A percentile compares a stretch with the other conserved stretches of the same genome.
These are phyloP conservation scores for Gynostemma pentaphyllum DNA, from an alignment of 306 rosid genomes.

Conservation along the genomic window DNA sequence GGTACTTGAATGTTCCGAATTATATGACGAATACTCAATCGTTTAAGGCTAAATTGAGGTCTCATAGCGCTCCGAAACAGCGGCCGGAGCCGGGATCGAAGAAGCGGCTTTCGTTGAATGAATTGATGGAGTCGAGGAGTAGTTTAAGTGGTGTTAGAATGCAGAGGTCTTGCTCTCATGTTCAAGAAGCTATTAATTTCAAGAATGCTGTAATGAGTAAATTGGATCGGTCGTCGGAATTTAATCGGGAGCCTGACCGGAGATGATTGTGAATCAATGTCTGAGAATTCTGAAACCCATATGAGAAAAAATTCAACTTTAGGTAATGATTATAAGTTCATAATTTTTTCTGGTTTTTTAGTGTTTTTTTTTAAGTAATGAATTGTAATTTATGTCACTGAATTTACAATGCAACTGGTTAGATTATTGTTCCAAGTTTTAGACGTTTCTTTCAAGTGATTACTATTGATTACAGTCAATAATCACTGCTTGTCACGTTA, in stretches of 20 bases:
- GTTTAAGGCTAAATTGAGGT: conserved; percentile 76
- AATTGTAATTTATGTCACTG: not conserved
- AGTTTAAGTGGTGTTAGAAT: conserved; percentile 69
- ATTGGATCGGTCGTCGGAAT: conserved; percentile 41
- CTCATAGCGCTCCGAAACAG: conserved; percentile 86
- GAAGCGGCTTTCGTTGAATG: conserved; percentile 55
- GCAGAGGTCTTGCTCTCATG: conserved; percentile 79
- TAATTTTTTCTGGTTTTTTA: not conserved
- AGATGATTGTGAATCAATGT: conserved; percentile 18
- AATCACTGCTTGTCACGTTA: too few species aligned
- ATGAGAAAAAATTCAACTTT: not conserved
- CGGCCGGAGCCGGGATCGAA: conserved; percentile 54
- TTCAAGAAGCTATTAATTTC: conserved; percentile 57
- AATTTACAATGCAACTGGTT: not conserved
- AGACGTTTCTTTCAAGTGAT: too few species aligned
- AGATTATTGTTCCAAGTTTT: not conserved
- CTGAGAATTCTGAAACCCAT: too few species aligned
- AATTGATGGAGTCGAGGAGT: conserved; percentile 59
- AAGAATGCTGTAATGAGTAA: conserved; percentile 75
- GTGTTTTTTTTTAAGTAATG: not conserved
- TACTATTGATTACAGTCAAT: too few species aligned
- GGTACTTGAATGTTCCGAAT: conserved; percentile 37
- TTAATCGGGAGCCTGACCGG: conserved; percentile 24
- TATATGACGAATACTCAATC: conserved; percentile 74
- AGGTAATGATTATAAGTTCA: not conserved